Evolutionary conservation across 768 basidiomycete species (phyloP).

Genomic region (Agaricus sinodeliciosus): DNA sequence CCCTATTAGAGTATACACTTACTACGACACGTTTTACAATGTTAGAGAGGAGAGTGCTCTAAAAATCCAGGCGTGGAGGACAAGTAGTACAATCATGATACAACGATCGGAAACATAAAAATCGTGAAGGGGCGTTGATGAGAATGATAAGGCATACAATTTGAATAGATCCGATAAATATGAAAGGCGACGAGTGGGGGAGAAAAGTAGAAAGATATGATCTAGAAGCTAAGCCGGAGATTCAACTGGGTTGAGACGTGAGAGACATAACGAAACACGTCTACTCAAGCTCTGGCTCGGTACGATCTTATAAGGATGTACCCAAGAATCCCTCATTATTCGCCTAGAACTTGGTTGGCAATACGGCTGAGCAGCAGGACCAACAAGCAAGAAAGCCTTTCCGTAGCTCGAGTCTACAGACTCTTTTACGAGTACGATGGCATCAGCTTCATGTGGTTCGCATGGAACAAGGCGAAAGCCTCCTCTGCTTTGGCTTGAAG

Average conservation of each 20-base stretch:
- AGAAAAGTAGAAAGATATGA: background rate
- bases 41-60: too few relatives aligned
- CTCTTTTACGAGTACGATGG: constrained; percentile 39
- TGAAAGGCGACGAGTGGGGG: background rate
- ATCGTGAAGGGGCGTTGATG: background rate
- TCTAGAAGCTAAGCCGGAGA: background rate
- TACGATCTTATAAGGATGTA: constrained; percentile 44
- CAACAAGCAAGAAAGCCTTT: constrained; percentile 40
- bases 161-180: background rate
- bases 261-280: constrained; percentile 4
- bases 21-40: too few relatives aligned
- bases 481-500: constrained; percentile 13
- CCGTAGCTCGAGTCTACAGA: constrained; percentile 13
- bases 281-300: constrained; percentile 1
- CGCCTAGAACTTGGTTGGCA: constrained; percentile 32
- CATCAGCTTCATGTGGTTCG: constrained; percentile 46
- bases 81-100: constrained; percentile 1
- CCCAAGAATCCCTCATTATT: constrained; percentile 37
- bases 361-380: constrained; percentile 38
- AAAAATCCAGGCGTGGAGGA: background rate
- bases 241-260: background rate
- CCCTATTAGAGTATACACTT: too few relatives aligned
- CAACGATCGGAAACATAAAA: background rate
- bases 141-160: background rate
- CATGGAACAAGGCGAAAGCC: constrained; percentile 42